A percentile compares a stretch with the other conserved stretches of the same genome.
phyloP scores from a whole-genome alignment of 768 basidiomycete genomes.

The Filobasidium floriforme region DNA sequence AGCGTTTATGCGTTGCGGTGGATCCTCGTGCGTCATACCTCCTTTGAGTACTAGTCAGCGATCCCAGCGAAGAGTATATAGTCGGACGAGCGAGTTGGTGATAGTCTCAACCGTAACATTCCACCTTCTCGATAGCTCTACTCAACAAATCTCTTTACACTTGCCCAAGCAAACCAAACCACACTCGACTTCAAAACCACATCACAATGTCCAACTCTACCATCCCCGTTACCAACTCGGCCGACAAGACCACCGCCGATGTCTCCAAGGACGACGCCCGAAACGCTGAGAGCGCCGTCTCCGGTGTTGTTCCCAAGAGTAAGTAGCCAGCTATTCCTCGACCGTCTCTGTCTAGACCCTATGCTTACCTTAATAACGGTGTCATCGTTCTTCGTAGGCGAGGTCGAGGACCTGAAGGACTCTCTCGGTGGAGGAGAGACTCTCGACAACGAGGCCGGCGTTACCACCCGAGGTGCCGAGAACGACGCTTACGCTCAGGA shows the following conservation, averaged over 20 bases:
- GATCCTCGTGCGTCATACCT: too few relatives aligned
- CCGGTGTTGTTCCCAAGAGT: constrained; percentile 3
- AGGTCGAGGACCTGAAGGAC: constrained; percentile 42
- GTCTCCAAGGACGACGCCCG: background rate
- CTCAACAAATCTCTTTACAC: background rate
- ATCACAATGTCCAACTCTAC: constrained; percentile 1
- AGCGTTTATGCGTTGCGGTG: background rate
- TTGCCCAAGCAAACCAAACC: background rate
- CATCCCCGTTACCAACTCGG: constrained; percentile 2
- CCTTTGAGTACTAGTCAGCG: too few relatives aligned
- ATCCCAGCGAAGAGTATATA: too few relatives aligned
- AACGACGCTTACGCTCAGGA: constrained; percentile 33
- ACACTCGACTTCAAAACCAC: background rate
- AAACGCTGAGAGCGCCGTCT: background rate
- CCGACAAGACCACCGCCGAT: background rate
- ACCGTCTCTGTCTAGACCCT: too few relatives aligned
- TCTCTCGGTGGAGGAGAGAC: constrained; percentile 36
- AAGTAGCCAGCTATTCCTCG: background rate
- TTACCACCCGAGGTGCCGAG: constrained; percentile 38
- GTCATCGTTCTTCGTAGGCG: constrained; percentile 31
- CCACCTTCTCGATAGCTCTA: too few relatives aligned
- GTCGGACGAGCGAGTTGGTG: too few relatives aligned
- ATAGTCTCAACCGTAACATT: too few relatives aligned
- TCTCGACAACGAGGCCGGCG: constrained; percentile 38
- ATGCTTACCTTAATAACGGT: too few relatives aligned